These are phyloP conservation scores for Kuraishia floccosa DNA, from an alignment of 805 yeast genomes.

Conservation along the genomic window DNA sequence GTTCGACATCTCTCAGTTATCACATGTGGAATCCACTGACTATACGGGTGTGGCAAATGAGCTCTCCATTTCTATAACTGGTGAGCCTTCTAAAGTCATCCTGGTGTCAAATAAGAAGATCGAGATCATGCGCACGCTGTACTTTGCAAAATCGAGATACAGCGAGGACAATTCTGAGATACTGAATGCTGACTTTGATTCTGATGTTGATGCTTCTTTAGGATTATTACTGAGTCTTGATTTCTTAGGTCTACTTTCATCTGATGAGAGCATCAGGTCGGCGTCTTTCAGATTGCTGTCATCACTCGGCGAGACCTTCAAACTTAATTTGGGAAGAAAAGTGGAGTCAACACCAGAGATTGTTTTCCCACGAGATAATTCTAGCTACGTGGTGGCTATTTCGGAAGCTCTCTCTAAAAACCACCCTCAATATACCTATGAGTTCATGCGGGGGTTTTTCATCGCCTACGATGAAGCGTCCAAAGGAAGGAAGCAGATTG, in stretches of 20 bases:
- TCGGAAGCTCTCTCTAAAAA: constrained; percentile 44
- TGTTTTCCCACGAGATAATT: constrained; percentile 57
- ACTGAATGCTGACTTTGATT: constrained; percentile 9
- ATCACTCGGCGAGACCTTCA: constrained; percentile 47
- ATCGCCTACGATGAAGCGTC: constrained; percentile 33
- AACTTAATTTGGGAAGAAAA: constrained; percentile 46
- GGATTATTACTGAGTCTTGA: constrained; percentile 55
- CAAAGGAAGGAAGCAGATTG: constrained; percentile 22
- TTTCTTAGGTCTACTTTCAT: constrained; percentile 57
- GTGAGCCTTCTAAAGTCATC: constrained; percentile 22
- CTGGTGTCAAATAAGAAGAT: constrained; percentile 36
- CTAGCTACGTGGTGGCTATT: constrained; percentile 45
- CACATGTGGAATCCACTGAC: constrained; percentile 25
- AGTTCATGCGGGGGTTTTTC: constrained; percentile 39
- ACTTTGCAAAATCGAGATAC: constrained; percentile 50
- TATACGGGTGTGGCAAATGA: constrained; percentile 38
- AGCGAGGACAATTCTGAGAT: constrained; percentile 16
- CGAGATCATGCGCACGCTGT: constrained; percentile 62
- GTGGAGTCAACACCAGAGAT: constrained; percentile 45
- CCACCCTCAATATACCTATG: constrained; percentile 49
- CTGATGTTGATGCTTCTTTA: constrained; percentile 24
- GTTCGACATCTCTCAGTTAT: constrained; percentile 26
- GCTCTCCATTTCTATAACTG: constrained; percentile 28
- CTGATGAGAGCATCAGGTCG: constrained; percentile 44
- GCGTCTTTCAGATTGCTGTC: constrained; percentile 55